phyloP scores from a whole-genome alignment of 1,139 yeast genomes.

The Blastobotrys raffinosifermentans region DNA sequence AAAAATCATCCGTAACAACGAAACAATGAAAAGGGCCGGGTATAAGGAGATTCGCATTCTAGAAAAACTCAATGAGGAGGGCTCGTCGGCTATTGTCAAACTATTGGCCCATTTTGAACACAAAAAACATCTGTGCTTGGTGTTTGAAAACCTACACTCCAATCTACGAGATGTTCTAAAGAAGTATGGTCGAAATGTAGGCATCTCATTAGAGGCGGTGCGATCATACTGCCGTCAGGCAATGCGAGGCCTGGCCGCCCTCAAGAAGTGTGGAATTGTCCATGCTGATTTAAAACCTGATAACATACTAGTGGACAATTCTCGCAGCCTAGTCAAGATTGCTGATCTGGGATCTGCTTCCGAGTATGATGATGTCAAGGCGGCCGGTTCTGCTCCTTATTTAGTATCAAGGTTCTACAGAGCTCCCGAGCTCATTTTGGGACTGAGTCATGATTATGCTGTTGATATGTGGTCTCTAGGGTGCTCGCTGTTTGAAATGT shows the following conservation, averaged over 20 bases:
- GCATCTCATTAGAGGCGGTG: conserved; percentile 56
- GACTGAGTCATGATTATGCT: conserved; percentile 82
- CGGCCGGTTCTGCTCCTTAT: conserved; percentile 79
- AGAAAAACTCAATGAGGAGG: conserved; percentile 64
- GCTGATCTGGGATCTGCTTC: conserved; percentile 3
- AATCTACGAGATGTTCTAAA: conserved; percentile 81
- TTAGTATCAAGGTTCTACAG: conserved; percentile 84
- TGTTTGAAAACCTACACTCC: conserved; percentile 70
- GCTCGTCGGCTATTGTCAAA: conserved; percentile 65
- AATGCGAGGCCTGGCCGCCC: conserved; percentile 66
- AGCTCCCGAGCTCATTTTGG: conserved; percentile 87
- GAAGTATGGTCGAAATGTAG: conserved; percentile 67
- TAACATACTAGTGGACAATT: conserved; percentile 69
- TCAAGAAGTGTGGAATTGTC: conserved; percentile 71
- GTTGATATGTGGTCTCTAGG: conserved; percentile 92
- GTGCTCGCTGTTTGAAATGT: conserved; percentile 78
- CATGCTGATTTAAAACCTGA: conserved; percentile 92
- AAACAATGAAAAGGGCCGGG: conserved; percentile 51
- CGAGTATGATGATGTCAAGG: conserved; percentile 35
- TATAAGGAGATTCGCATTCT: conserved; percentile 72
- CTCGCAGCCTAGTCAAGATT: conserved; percentile 70
- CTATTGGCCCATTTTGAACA: conserved; percentile 74
- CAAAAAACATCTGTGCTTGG: conserved; percentile 81
- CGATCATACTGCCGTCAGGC: conserved; percentile 79
- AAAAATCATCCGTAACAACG: conserved; percentile 55